A percentile compares a stretch with the other conserved stretches of the same genome.
phyloP scores from a whole-genome alignment of 1,284 basidiomycete genomes.

The Rugosomyces carneus region DNA sequence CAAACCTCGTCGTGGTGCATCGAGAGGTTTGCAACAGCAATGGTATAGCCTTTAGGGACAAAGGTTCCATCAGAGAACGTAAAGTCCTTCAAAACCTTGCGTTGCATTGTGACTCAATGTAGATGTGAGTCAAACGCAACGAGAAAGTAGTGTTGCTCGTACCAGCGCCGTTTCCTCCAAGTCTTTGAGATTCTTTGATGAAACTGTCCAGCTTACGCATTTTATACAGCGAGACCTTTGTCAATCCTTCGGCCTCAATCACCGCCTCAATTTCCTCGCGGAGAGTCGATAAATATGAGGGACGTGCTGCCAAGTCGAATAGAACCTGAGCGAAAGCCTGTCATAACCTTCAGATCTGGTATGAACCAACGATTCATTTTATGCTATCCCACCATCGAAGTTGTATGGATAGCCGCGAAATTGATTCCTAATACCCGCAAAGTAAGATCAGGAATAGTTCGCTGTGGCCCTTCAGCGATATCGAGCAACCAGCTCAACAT shows the following conservation, averaged over 20 bases:
- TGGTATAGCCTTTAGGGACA: slow-evolving; percentile 30
- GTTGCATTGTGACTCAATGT: slow-evolving; percentile 20
- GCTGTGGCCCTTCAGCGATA: slow-evolving; percentile 18
- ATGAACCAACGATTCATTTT: neutral
- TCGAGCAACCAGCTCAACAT: slow-evolving; percentile 31
- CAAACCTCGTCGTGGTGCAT: slow-evolving; percentile 26
- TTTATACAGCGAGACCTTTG: slow-evolving; percentile 35
- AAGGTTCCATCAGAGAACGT: slow-evolving; percentile 33
- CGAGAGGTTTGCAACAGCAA: slow-evolving; percentile 23
- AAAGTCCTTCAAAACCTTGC: slow-evolving; percentile 30
- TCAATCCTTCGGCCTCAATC: slow-evolving; percentile 34
- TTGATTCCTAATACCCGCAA: slow-evolving; percentile 22
- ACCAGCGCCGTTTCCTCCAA: slow-evolving; percentile 26
- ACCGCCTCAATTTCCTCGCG: slow-evolving; percentile 38
- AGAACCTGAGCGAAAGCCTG: slow-evolving; percentile 30
- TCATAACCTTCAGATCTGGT: neutral
- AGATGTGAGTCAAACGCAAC: neutral
- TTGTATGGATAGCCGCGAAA: slow-evolving; percentile 31
- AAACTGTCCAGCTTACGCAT: slow-evolving; percentile 48
- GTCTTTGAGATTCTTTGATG: slow-evolving; percentile 38
- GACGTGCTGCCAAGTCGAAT: slow-evolving; percentile 35
- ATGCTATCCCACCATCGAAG: slow-evolving; percentile 20
- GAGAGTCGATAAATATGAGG: slow-evolving; percentile 34
- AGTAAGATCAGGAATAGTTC: slow-evolving; percentile 7
- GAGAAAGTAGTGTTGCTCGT: neutral